Conservation (phyloP, 768 basidiomycete genomes). For the Macrolepiota dolichaula region DNA sequence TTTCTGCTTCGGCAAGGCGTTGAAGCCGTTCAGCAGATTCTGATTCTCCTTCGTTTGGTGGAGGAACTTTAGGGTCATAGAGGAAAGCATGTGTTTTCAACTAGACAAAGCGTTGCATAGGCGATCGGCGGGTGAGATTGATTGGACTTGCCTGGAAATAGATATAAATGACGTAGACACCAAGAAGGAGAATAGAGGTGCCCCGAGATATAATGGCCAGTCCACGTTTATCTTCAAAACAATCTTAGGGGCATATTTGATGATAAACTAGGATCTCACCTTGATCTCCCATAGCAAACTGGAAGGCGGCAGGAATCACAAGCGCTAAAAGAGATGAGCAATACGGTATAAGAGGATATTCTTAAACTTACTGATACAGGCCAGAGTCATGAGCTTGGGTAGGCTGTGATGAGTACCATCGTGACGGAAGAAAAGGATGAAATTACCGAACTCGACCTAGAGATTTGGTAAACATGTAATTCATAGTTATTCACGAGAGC, state of each 20-base stretch:
- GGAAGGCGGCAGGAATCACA: conserved; percentile 88
- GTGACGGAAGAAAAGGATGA: neutral
- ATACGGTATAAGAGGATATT: neutral
- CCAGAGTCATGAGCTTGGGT: conserved; percentile 73
- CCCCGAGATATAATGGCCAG: conserved; percentile 76
- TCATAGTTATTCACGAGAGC: conserved; percentile 1
- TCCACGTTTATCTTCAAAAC: conserved; percentile 38
- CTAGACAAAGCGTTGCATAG: conserved; percentile 28
- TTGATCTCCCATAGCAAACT: conserved; percentile 33
- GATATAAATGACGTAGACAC: conserved; percentile 72
- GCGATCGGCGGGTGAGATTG: neutral
- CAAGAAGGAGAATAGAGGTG: conserved; percentile 70
- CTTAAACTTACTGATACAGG: conserved; percentile 69
- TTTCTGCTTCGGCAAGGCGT: conserved; percentile 20
- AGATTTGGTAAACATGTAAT: neutral
- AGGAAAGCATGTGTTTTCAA: conserved; percentile 69
- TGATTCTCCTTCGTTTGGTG: neutral
- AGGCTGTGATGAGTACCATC: neutral
- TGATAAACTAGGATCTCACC: conserved; percentile 15
- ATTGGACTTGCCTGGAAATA: conserved; percentile 60
- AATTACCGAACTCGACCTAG: conserved; percentile 46
- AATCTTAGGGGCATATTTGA: no score
- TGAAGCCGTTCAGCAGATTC: neutral
- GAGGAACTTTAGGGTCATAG: conserved; percentile 35
- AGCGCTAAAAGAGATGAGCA: conserved; percentile 43